Conservation (phyloP, 306 rosid genomes). For the Alnus rubra region DNA sequence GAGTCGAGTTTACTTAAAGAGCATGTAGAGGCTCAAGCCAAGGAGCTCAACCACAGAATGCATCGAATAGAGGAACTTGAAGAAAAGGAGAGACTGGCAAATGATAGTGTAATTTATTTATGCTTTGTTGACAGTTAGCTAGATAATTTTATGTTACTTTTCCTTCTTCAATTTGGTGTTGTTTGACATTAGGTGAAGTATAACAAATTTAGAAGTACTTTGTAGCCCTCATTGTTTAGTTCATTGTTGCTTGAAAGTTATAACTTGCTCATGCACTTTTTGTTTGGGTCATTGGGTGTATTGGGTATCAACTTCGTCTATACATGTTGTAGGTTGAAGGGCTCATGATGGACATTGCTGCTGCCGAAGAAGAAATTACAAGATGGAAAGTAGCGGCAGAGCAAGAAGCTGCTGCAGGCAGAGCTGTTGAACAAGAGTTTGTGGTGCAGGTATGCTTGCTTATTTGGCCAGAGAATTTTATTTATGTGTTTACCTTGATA, state of each 20-base stretch:
- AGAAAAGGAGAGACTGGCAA: conserved; percentile 90
- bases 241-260: neutral
- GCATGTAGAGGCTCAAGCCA: conserved; percentile 77
- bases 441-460: conserved; percentile 65
- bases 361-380: conserved; percentile 95
- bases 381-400: conserved; percentile 99
- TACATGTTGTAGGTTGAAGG: conserved; percentile 77
- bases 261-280: neutral
- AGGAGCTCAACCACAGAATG: conserved; percentile 80
- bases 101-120: conserved; percentile 72
- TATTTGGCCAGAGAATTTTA: conserved; percentile 14
- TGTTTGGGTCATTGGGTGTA: neutral
- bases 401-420: conserved; percentile 99
- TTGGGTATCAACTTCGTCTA: conserved; percentile 19
- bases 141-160: neutral
- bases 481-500: neutral
- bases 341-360: conserved; percentile 95
- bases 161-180: conserved; percentile 11
- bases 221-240: conserved; percentile 6
- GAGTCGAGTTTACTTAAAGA: conserved; percentile 90
- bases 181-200: conserved; percentile 3
- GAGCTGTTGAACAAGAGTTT: conserved; percentile 87
- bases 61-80: conserved; percentile 77
- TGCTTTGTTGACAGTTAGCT: conserved; percentile 11
- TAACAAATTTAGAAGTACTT: neutral